A percentile compares a stretch with the other conserved stretches of the same genome.
Conservation (phyloP, 129 eudicot genomes). For the Oenanthe sinensis region DNA sequence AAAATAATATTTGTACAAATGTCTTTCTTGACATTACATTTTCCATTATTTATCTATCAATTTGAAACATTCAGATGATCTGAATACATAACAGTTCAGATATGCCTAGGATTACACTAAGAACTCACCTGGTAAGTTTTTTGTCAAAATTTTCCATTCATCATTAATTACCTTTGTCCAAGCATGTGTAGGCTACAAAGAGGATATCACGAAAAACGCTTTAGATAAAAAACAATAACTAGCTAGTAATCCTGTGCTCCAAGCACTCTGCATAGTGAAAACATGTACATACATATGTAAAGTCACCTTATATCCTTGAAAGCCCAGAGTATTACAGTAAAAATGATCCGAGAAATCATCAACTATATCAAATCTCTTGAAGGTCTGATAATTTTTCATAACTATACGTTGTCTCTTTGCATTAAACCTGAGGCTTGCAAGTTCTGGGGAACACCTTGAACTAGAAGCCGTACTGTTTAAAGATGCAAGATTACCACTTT, state of each 20-base stretch:
- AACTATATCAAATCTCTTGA: constrained; percentile 52
- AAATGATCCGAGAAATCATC: constrained; percentile 57
- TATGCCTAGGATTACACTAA: background rate
- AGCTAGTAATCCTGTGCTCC: background rate
- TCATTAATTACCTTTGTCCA: constrained; percentile 63
- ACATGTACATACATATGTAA: background rate
- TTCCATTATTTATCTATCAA: no score
- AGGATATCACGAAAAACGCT: background rate
- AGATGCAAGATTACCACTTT: background rate
- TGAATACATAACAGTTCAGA: background rate
- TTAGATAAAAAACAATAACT: background rate
- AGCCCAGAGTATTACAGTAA: constrained; percentile 17
- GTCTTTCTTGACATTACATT: no score
- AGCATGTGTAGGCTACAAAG: constrained; percentile 36
- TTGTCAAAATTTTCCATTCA: constrained; percentile 69
- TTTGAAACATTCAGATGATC: no score
- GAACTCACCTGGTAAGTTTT: constrained; percentile 50
- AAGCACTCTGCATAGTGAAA: background rate
- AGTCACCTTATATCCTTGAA: constrained; percentile 38
- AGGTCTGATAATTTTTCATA: constrained; percentile 32
- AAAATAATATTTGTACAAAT: no score
- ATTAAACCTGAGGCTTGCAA: constrained; percentile 9
- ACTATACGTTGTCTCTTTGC: constrained; percentile 20
- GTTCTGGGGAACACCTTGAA: constrained; percentile 34
- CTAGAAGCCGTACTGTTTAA: constrained; percentile 18